Base-by-base conservation (phyloP, 176 grass and related monocot species). In the Oryza meridionalis region DNA sequence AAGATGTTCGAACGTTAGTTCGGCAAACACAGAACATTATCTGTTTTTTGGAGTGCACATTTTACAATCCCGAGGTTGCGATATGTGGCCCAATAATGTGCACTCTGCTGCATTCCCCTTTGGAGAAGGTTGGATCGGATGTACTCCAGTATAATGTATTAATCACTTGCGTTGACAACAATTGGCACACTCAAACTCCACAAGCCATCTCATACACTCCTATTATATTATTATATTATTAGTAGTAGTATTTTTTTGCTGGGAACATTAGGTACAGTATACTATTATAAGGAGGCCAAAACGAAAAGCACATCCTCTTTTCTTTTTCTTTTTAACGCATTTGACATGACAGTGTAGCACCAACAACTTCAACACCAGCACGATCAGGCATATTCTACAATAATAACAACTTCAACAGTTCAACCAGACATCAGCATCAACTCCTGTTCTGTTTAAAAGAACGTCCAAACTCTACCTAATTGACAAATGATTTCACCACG, bases 261-360 rank as follows among this genome's bases (percentile, higher is more conserved):
- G 58, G n/a, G n/a, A n/a, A 4, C n/a, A 62, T 22, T 62, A 62
- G n/a, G 58, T 62, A 24, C n/a, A 62, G 6, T 58, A 21, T 7
- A 9, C 58, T n/a, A 62, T 62, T 22, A 24, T 10, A 22, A 62
- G 58, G 58, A 62, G 22, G 58, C 58, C 58, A 62, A 62, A 62
- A 62, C 58, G 58, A 62, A 62, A 62, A 62, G 58, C 58, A 24
- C 58, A 62, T 62, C n/a, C 58, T 62, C 58, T 62, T 24, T 62
- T 62, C 21, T 62, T 62, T 35, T 61, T 24, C 24, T 62, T 35
- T 61, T 24, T 62, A 62, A 22, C n/a, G 8, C 3, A 24, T 9
- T 9, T 62, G 58, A 24, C 21, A 62, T 24, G 58, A 24, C 58
- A 62, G 21, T 22, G 2, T 24, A 62, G 19, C 58, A 24, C 0